Conservation (phyloP, 1,284 basidiomycete genomes). For the Malassezia caprae region DNA sequence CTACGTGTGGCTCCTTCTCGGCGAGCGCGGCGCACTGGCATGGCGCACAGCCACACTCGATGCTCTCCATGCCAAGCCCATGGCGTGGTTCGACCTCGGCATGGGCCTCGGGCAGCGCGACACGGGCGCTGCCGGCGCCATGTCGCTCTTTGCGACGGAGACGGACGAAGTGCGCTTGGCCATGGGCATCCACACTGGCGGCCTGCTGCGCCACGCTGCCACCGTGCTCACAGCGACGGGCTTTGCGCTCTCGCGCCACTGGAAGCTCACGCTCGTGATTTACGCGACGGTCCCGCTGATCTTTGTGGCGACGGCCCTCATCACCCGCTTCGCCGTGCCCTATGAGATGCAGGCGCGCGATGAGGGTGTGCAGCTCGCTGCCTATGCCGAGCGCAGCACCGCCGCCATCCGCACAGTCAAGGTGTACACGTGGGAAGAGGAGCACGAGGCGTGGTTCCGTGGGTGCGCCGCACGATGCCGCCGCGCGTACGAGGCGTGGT, state of each 20-base stretch:
- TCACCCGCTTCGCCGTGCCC: constrained; percentile 57
- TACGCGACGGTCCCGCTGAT: constrained; percentile 79
- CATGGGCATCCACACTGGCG: constrained; percentile 65
- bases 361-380: constrained; percentile 61
- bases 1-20: constrained; percentile 74
- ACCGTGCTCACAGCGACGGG: constrained; percentile 69
- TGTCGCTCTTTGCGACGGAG: constrained; percentile 90
- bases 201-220: constrained; percentile 67
- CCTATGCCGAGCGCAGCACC: constrained; percentile 67
- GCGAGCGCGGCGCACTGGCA: constrained; percentile 66
- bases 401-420: constrained; percentile 82
- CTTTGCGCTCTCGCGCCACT: constrained; percentile 71
- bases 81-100: constrained; percentile 52
- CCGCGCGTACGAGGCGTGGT: constrained; percentile 52
- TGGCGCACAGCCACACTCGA: constrained; percentile 63
- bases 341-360: constrained; percentile 61
- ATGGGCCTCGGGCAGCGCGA: constrained; percentile 25
- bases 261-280: constrained; percentile 77
- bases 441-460: constrained; percentile 56
- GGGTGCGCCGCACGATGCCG: constrained; percentile 54
- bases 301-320: constrained; percentile 60
- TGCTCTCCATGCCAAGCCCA: constrained; percentile 61
- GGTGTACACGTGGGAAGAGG: constrained; percentile 72
- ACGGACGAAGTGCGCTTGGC: constrained; percentile 85
- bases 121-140: constrained; percentile 75